These are phyloP conservation scores for Neonothopanus nambi DNA, from an alignment of 1,284 basidiomycete species.

Conservation along the genomic window DNA sequence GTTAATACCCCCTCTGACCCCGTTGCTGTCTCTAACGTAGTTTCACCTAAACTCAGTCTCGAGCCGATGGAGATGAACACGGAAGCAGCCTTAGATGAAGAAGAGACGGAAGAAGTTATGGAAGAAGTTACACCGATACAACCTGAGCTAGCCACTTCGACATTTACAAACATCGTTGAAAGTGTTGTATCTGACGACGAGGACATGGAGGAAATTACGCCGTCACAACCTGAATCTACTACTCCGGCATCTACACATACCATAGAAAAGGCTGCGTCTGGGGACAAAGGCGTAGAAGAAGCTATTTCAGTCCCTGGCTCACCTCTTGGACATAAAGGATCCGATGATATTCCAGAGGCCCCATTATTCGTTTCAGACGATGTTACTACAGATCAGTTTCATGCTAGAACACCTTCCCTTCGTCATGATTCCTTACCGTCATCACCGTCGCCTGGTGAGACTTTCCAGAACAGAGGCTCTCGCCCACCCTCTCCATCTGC, in stretches of 20 bases:
- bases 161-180: no score
- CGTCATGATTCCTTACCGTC: not conserved
- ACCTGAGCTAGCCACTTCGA: no score
- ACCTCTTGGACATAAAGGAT: not conserved
- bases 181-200: slow-evolving; percentile 11
- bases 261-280: no score
- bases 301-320: not conserved
- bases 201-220: slow-evolving; percentile 38
- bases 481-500: slow-evolving; percentile 48
- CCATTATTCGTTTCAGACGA: no score
- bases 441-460: slow-evolving; percentile 25
- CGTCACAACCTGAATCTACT: not conserved
- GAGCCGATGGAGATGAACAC: no score
- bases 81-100: not conserved
- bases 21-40: not conserved
- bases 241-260: not conserved
- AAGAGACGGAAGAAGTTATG: slow-evolving; percentile 27
- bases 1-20: not conserved
- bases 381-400: no score
- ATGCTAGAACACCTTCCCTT: no score
- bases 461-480: slow-evolving; percentile 46
- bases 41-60: not conserved
- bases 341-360: no score
- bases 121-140: slow-evolving; percentile 36
- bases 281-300: not conserved